Percentiles rank a stretch among this genome's conserved stretches.
Conservation (phyloP, 2,329 filamentous ascomycete genomes). For the Pestalotiopsis sp. region DNA sequence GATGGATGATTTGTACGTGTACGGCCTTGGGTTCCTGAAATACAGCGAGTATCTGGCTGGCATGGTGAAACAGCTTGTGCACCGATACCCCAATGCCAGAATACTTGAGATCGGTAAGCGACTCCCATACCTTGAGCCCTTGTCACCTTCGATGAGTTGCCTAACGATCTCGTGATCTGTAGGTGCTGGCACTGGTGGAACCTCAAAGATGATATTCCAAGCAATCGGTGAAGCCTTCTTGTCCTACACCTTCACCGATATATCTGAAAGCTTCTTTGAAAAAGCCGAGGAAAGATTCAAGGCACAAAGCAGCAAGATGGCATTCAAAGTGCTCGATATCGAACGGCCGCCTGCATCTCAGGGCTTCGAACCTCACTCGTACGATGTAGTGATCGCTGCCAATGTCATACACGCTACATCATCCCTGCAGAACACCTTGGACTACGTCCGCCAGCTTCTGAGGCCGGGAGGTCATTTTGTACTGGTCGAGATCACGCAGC, state of each 20-base stretch:
- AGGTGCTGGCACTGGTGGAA: slow-evolving; percentile 43
- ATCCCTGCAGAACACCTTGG: slow-evolving; percentile 24
- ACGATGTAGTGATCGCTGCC: slow-evolving; percentile 37
- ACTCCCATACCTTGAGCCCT: not conserved
- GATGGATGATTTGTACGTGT: slow-evolving; percentile 14
- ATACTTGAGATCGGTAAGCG: slow-evolving; percentile 35
- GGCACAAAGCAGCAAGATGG: slow-evolving; percentile 26
- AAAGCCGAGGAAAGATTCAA: slow-evolving; percentile 26
- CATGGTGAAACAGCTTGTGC: slow-evolving; percentile 15
- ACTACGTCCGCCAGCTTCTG: slow-evolving; percentile 32
- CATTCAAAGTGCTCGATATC: slow-evolving; percentile 34
- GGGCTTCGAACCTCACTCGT: slow-evolving; percentile 28
- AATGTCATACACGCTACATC: slow-evolving; percentile 33
- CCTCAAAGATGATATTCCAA: slow-evolving; percentile 38
- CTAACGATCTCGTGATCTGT: slow-evolving; percentile 16
- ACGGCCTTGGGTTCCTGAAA: slow-evolving; percentile 11
- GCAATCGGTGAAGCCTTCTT: slow-evolving; percentile 31
- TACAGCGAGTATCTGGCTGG: not conserved
- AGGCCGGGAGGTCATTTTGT: slow-evolving; percentile 41
- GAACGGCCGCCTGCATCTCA: slow-evolving; percentile 31
- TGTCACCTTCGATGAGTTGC: not conserved
- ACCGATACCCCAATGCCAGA: slow-evolving; percentile 20
- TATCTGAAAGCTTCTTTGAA: slow-evolving; percentile 40
- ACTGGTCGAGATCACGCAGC: slow-evolving; percentile 18
- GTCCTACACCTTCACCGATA: slow-evolving; percentile 48